Evolutionary conservation across 2,329 filamentous ascomycete genomes (phyloP).

Genomic region (Verticillium nonalfalfae): DNA sequence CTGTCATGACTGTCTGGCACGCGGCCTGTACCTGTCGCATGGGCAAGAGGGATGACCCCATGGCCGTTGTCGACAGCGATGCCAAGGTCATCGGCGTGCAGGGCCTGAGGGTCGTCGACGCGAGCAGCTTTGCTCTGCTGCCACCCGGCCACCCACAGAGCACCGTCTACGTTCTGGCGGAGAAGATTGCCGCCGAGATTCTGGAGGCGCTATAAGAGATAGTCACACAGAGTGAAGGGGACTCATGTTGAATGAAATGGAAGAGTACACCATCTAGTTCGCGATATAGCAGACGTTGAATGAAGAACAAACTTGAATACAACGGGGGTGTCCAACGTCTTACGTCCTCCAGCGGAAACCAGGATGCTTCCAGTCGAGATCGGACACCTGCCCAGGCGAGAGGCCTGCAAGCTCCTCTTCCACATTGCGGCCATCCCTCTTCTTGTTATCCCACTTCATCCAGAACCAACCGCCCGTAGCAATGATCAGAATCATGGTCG

Average conservation of each 20-base stretch:
- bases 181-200: slow-evolving; percentile 16
- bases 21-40: slow-evolving; percentile 12
- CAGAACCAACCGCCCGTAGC: slow-evolving; percentile 43
- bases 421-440: slow-evolving; percentile 45
- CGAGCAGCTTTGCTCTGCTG: slow-evolving; percentile 18
- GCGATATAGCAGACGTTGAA: not conserved
- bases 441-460: slow-evolving; percentile 56
- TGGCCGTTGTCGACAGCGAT: slow-evolving; percentile 22
- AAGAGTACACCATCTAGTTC: not conserved
- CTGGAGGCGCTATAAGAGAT: slow-evolving; percentile 16
- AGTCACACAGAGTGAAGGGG: not conserved
- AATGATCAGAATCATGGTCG: slow-evolving; percentile 42
- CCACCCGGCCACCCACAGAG: slow-evolving; percentile 17
- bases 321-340: not conserved
- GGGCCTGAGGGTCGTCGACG: slow-evolving; percentile 23
- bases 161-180: slow-evolving; percentile 15
- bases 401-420: slow-evolving; percentile 52
- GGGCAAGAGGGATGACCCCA: slow-evolving; percentile 19
- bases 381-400: slow-evolving; percentile 45
- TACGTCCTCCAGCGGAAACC: slow-evolving; percentile 52
- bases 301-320: not conserved
- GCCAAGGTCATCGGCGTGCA: slow-evolving; percentile 21
- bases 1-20: slow-evolving; percentile 5
- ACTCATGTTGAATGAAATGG: not conserved
- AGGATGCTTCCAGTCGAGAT: slow-evolving; percentile 64